These are phyloP conservation scores for Neurospora sp. DNA, from an alignment of 495 filamentous ascomycete species.

Conservation along the genomic window DNA sequence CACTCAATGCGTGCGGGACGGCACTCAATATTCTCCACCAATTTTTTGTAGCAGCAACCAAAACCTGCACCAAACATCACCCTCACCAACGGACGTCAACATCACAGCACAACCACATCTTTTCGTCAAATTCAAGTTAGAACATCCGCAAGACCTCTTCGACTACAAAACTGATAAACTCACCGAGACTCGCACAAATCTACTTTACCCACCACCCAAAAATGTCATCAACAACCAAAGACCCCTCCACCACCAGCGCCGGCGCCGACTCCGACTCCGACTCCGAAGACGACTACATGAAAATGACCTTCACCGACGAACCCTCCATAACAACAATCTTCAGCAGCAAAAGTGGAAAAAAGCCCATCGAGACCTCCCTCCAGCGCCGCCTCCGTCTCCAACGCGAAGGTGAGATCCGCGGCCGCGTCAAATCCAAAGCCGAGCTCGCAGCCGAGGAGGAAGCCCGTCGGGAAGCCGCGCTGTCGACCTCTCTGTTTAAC, in stretches of 20 bases:
- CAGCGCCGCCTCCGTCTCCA: constrained; percentile 44
- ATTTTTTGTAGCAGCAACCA: background rate
- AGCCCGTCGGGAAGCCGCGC: constrained; percentile 60
- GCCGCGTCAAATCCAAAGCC: constrained; percentile 65
- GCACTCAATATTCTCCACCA: background rate
- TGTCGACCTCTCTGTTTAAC: constrained; percentile 55
- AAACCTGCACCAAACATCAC: background rate
- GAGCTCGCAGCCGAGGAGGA: constrained; percentile 64
- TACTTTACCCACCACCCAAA: background rate
- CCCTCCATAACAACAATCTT: background rate
- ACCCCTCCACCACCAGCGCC: background rate
- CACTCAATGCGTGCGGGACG: background rate
- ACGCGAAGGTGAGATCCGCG: constrained; percentile 49
- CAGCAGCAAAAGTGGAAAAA: background rate
- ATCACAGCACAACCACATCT: background rate
- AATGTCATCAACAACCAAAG: background rate
- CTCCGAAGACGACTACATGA: constrained; percentile 54
- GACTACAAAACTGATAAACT: background rate
- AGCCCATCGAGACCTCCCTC: constrained; percentile 41
- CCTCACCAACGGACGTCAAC: background rate
- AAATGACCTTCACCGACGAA: constrained; percentile 43
- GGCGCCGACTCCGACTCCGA: background rate
- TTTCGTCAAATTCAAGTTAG: background rate
- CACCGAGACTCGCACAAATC: background rate
- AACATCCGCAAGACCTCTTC: background rate